These are phyloP conservation scores for Candida pini DNA, from an alignment of 805 yeast species.

Conservation along the genomic window DNA sequence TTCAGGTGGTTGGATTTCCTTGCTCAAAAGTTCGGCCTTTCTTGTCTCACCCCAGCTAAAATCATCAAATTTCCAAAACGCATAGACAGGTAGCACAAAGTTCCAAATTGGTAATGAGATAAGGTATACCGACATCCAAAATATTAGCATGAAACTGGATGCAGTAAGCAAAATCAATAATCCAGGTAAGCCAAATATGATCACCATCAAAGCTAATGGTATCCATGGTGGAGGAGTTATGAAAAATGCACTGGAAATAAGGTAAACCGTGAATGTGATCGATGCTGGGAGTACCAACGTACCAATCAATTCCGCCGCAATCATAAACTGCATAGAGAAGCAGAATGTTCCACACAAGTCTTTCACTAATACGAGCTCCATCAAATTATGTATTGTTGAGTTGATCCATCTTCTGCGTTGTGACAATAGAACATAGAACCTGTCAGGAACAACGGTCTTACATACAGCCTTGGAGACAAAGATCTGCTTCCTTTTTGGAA, in stretches of 20 bases:
- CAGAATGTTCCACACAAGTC: conserved; percentile 94
- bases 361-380: conserved; percentile 78
- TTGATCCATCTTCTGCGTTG: conserved; percentile 97
- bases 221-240: conserved; percentile 71
- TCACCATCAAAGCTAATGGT: conserved; percentile 68
- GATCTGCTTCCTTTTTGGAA: conserved; percentile 83
- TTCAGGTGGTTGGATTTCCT: conserved; percentile 59
- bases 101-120: conserved; percentile 92
- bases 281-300: conserved; percentile 89
- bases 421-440: conserved; percentile 71
- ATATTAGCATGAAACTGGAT: conserved; percentile 60
- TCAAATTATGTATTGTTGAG: conserved; percentile 86
- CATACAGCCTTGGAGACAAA: conserved; percentile 90
- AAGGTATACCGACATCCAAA: conserved; percentile 77
- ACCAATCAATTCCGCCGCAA: conserved; percentile 77
- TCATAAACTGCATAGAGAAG: conserved; percentile 91
- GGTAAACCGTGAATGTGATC: conserved; percentile 74
- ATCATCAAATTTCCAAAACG: conserved; percentile 94
- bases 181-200: conserved; percentile 85
- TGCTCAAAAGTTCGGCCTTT: conserved; percentile 65
- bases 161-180: conserved; percentile 75
- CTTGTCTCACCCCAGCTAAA: conserved; percentile 96
- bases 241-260: conserved; percentile 63
- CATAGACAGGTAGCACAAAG: conserved; percentile 76
- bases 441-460: conserved; percentile 84